A percentile compares a stretch with the other conserved stretches of the same genome.
Conservation (phyloP, 1,284 basidiomycete genomes). For the Meira miltonrushii region DNA sequence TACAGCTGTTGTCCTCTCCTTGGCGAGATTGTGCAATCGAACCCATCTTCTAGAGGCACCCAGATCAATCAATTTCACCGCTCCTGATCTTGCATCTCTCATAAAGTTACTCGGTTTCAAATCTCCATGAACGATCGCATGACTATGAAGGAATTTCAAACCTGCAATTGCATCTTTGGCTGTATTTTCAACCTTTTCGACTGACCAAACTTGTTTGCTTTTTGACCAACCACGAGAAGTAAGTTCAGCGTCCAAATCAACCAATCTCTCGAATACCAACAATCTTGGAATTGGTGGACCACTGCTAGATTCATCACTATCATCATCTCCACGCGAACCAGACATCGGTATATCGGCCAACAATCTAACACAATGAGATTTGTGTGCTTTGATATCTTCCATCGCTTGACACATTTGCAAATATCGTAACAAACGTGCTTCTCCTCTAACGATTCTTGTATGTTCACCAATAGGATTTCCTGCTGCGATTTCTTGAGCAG, state of each 20-base stretch:
- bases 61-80: conserved; percentile 36
- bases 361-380: conserved; percentile 25
- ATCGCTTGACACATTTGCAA: conserved; percentile 22
- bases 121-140: conserved; percentile 40
- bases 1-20: conserved; percentile 29
- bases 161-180: conserved; percentile 30
- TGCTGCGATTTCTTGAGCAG: conserved; percentile 7
- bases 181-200: conserved; percentile 30
- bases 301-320: conserved; percentile 12
- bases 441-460: conserved; percentile 35
- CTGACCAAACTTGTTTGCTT: conserved; percentile 23
- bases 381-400: conserved; percentile 12
- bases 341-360: conserved; percentile 21
- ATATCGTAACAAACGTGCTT: conserved; percentile 35
- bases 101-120: conserved; percentile 43
- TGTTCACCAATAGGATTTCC: conserved; percentile 23
- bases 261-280: conserved; percentile 35
- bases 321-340: conserved; percentile 13
- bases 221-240: conserved; percentile 27
- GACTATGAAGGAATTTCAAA: conserved; percentile 31
- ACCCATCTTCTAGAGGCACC: conserved; percentile 39
- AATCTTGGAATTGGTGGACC: conserved; percentile 26
- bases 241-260: conserved; percentile 33
- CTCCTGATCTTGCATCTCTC: conserved; percentile 33
- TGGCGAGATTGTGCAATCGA: conserved; percentile 26